These are phyloP conservation scores for Myrmaecium sp. DNA, from an alignment of 2,329 filamentous ascomycete species.

Conservation along the genomic window DNA sequence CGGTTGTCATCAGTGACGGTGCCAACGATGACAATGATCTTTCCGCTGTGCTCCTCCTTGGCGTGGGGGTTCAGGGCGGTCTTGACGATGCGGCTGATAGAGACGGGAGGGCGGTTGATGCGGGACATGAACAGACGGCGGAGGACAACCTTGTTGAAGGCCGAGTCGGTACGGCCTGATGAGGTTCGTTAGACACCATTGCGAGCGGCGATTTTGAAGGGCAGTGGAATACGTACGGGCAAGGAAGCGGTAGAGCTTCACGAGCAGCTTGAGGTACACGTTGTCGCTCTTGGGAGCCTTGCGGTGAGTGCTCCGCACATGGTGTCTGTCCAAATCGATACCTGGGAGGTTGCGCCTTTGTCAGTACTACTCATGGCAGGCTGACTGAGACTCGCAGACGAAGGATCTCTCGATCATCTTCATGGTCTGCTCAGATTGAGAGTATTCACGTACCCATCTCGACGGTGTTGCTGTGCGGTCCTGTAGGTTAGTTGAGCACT, in stretches of 20 bases:
- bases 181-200: neutral
- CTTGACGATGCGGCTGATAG: slow-evolving; percentile 73
- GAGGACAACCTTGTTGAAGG: slow-evolving; percentile 98
- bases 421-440: no score
- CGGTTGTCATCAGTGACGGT: slow-evolving; percentile 98
- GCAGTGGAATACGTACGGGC: slow-evolving; percentile 50
- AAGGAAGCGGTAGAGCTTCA: slow-evolving; percentile 97
- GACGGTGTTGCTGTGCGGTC: no score
- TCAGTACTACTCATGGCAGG: no score
- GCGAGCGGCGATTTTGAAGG: slow-evolving; percentile 1
- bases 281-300: slow-evolving; percentile 97
- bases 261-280: slow-evolving; percentile 90
- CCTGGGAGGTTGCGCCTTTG: no score
- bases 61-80: slow-evolving; percentile 35
- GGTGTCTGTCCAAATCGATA: slow-evolving; percentile 37
- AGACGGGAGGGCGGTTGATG: slow-evolving; percentile 82
- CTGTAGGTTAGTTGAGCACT: no score
- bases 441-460: no score
- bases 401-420: no score
- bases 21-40: slow-evolving; percentile 87
- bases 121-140: slow-evolving; percentile 96
- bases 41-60: slow-evolving; percentile 42
- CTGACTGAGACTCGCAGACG: no score
- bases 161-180: slow-evolving; percentile 79
- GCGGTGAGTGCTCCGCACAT: slow-evolving; percentile 56